These are phyloP conservation scores for Mikania micrantha DNA, from an alignment of 129 eudicot species.

Conservation along the genomic window DNA sequence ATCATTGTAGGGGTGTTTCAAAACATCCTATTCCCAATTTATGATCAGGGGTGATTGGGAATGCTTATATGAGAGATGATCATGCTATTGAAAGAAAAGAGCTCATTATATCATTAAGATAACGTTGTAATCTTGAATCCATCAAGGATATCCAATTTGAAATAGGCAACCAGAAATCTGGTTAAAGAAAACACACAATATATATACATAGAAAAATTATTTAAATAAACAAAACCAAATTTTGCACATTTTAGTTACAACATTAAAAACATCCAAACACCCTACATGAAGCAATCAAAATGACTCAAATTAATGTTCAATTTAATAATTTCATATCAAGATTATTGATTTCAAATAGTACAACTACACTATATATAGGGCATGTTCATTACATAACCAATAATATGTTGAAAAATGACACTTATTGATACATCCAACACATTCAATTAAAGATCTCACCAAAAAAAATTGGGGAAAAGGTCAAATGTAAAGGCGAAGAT, in stretches of 20 bases:
- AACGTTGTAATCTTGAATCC: too few species aligned
- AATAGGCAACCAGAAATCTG: too few species aligned
- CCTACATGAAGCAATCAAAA: slow-evolving; percentile 6
- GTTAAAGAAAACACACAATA: too few species aligned
- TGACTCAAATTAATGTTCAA: neutral
- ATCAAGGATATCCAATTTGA: too few species aligned
- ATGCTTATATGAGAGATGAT: neutral
- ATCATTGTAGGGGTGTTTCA: neutral
- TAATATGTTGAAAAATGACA: too few species aligned
- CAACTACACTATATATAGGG: neutral
- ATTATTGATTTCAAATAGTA: slow-evolving; percentile 1
- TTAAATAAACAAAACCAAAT: too few species aligned
- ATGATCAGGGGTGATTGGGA: neutral
- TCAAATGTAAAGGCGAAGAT: slow-evolving; percentile 10
- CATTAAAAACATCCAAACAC: neutral
- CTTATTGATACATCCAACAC: slow-evolving; percentile 15
- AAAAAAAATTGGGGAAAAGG: slow-evolving; percentile 12
- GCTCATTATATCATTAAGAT: too few species aligned
- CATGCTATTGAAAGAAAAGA: neutral
- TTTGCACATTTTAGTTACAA: too few species aligned
- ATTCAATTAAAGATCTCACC: slow-evolving; percentile 6
- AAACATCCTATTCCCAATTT: neutral
- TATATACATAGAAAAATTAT: too few species aligned
- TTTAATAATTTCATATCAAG: slow-evolving; percentile 10
- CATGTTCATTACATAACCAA: too few species aligned